A percentile compares a stretch with the other conserved stretches of the same genome.
phyloP scores from a whole-genome alignment of 352 stramenopile species.

The Pythium biforme region DNA sequence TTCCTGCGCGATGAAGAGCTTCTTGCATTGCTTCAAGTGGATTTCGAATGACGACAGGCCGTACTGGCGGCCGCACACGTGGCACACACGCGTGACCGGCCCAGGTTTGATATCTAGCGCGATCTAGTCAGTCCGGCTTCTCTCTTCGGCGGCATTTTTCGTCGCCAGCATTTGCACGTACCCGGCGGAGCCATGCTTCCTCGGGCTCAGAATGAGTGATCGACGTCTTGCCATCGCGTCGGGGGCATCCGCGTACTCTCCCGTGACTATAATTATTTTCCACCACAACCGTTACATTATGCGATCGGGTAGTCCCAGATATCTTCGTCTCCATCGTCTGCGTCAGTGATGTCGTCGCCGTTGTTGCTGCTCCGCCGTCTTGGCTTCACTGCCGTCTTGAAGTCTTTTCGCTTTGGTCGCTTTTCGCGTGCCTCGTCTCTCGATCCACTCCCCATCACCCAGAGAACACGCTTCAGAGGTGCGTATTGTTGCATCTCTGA shows the following conservation, averaged over 20 bases:
- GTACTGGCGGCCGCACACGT: constrained; percentile 79
- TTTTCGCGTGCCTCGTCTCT: constrained; percentile 30
- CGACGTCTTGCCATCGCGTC: background rate
- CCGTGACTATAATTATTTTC: background rate
- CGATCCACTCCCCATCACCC: constrained; percentile 46
- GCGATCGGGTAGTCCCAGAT: constrained; percentile 63
- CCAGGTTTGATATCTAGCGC: constrained; percentile 38
- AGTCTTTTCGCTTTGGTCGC: constrained; percentile 22
- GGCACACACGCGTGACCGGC: constrained; percentile 70
- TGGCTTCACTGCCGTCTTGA: background rate
- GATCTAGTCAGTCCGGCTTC: background rate
- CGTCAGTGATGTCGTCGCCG: constrained; percentile 28
- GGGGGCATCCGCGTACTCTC: background rate
- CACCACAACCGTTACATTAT: constrained; percentile 21
- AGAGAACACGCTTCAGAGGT: constrained; percentile 58
- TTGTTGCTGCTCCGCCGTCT: background rate
- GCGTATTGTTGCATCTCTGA: constrained; percentile 47
- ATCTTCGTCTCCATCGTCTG: constrained; percentile 35
- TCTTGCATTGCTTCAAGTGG: constrained; percentile 85
- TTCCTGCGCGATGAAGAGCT: constrained; percentile 73
- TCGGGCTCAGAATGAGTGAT: background rate
- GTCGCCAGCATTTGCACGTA: background rate
- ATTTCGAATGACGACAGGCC: constrained; percentile 82
- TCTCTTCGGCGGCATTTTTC: background rate
- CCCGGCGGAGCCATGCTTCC: background rate